Evolutionary conservation across 2,329 filamentous ascomycete genomes (phyloP).

Genomic region (Periconia macrospinosa): DNA sequence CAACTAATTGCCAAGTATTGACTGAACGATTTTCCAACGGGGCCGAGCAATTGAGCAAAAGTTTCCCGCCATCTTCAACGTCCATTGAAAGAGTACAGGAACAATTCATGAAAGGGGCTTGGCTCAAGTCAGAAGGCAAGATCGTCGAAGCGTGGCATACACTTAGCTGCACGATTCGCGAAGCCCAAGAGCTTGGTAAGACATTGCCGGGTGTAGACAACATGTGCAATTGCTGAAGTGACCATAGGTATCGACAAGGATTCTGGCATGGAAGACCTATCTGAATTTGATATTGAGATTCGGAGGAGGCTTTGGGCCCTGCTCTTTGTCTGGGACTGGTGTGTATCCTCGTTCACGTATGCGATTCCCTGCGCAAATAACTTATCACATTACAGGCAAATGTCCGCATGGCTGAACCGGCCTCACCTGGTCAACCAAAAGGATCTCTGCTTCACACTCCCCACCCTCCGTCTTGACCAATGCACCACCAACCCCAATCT

Average conservation of each 20-base stretch:
- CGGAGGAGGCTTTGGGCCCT: constrained; percentile 51
- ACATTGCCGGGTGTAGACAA: too few relatives aligned
- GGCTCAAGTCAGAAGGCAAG: constrained; percentile 52
- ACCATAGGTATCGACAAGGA: constrained; percentile 45
- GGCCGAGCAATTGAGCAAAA: constrained; percentile 48
- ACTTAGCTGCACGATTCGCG: constrained; percentile 48
- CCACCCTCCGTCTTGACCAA: constrained; percentile 44
- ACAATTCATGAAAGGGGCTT: constrained; percentile 51
- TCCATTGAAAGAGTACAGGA: constrained; percentile 53
- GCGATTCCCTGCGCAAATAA: background rate
- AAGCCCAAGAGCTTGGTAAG: constrained; percentile 53
- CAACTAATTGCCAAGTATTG: constrained; percentile 42
- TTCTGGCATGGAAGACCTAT: constrained; percentile 35
- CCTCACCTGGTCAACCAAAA: constrained; percentile 49
- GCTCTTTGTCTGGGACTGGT: constrained; percentile 55
- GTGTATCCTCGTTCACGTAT: constrained; percentile 15
- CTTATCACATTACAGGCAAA: constrained; percentile 34
- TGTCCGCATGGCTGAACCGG: constrained; percentile 48
- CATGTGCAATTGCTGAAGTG: background rate
- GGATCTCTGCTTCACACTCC: constrained; percentile 44
- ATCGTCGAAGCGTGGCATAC: constrained; percentile 56
- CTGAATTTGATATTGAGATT: constrained; percentile 53
- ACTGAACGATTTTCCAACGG: constrained; percentile 47
- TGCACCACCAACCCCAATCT: constrained; percentile 36
- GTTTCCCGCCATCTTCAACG: constrained; percentile 48